A percentile compares a stretch with the other conserved stretches of the same genome.
Conservation (phyloP, 176 grass and related monocot genomes). For the Avena atlantica region DNA sequence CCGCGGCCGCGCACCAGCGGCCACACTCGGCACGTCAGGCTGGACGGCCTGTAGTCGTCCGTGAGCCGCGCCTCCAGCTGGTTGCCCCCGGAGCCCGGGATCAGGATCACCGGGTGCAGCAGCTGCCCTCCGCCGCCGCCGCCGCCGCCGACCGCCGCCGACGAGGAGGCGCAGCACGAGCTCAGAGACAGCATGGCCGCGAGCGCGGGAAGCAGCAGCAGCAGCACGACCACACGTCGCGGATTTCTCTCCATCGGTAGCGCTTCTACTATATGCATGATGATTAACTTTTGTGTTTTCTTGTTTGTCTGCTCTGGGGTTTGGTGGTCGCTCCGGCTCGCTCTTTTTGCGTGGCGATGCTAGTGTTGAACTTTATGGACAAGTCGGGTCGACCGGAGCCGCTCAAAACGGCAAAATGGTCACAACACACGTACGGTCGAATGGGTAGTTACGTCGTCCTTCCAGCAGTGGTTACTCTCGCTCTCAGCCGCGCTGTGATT, state of each 20-base stretch:
- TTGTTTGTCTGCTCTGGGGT: slow-evolving; percentile 25
- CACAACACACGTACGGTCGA: not conserved
- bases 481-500: not conserved
- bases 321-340: slow-evolving; percentile 11
- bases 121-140: not conserved
- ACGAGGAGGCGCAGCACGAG: slow-evolving; percentile 11
- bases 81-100: slow-evolving; percentile 83
- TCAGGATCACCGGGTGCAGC: slow-evolving; percentile 80
- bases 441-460: slow-evolving; percentile 38
- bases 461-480: slow-evolving; percentile 17
- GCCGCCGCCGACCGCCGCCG: not conserved
- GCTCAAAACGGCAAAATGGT: not conserved
- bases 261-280: not conserved
- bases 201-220: not conserved
- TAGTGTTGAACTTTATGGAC: not conserved
- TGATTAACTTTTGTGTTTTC: slow-evolving; percentile 18
- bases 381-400: slow-evolving; percentile 38
- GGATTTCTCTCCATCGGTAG: not conserved
- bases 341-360: slow-evolving; percentile 51
- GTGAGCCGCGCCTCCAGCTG: slow-evolving; percentile 87
- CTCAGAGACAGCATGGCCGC: slow-evolving; percentile 37
- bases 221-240: not conserved
- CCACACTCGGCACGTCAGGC: slow-evolving; percentile 62
- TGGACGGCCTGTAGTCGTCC: slow-evolving; percentile 68
- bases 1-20: slow-evolving; percentile 38